Percentiles rank a stretch among this genome's conserved stretches.
Conservation (phyloP, 306 rosid genomes). For the Rosa persica region DNA sequence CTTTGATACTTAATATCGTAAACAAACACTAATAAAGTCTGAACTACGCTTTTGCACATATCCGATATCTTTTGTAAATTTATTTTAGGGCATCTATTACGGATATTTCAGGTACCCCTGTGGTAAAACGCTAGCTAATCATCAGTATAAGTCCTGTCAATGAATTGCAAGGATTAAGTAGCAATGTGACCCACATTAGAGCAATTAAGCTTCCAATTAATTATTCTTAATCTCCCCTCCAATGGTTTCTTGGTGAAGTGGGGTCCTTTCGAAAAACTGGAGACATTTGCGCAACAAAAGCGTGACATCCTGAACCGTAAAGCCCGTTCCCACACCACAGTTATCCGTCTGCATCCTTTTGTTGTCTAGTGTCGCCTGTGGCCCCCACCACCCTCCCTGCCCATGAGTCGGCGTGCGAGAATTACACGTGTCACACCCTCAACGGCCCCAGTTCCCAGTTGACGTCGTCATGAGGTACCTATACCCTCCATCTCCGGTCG, state of each 20-base stretch:
- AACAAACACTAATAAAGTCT: too few relatives aligned
- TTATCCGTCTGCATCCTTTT: conserved; percentile 23
- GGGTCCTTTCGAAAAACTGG: conserved; percentile 24
- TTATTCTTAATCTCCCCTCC: background rate
- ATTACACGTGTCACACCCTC: conserved; percentile 15
- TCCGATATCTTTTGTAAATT: too few relatives aligned
- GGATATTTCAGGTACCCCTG: too few relatives aligned
- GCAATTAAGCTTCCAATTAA: background rate
- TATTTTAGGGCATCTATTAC: too few relatives aligned
- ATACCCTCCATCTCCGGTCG: conserved; percentile 29
- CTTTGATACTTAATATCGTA: too few relatives aligned
- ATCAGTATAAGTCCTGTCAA: too few relatives aligned
- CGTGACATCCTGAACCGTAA: conserved; percentile 33
- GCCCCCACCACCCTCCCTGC: conserved; percentile 23
- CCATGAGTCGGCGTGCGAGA: conserved; percentile 41
- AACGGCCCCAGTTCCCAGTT: conserved; percentile 49
- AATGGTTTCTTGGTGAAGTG: background rate
- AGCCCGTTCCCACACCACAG: conserved; percentile 50
- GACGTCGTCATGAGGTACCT: conserved; percentile 51
- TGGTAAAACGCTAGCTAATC: too few relatives aligned
- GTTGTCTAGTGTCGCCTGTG: conserved; percentile 24
- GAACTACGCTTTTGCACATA: too few relatives aligned
- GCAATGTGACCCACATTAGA: too few relatives aligned
- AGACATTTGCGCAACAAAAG: conserved; percentile 43
- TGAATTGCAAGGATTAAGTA: too few relatives aligned